Conservation (phyloP, 1,284 basidiomycete species). For the Uromyces viciae-fabae region DNA sequence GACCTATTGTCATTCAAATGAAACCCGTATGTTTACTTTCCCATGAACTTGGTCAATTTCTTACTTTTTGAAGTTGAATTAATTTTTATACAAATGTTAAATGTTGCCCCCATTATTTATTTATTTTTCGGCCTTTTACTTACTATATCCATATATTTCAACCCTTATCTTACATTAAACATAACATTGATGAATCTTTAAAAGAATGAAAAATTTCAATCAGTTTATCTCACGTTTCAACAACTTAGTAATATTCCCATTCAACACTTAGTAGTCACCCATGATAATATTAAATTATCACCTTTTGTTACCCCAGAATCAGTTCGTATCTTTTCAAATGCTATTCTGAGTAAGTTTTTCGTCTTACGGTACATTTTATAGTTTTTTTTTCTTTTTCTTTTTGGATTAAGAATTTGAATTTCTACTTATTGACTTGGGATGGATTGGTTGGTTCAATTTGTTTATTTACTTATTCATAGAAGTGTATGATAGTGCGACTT, state of each 20-base stretch:
- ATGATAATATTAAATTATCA: constrained; percentile 32
- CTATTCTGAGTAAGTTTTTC: constrained; percentile 14
- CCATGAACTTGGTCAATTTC: no score
- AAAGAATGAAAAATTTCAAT: constrained; percentile 19
- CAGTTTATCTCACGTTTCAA: constrained; percentile 2
- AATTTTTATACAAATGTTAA: no score
- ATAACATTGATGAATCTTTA: not conserved
- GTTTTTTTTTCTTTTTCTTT: not conserved
- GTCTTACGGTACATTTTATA: no score
- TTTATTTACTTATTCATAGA: no score
- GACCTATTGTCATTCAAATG: not conserved
- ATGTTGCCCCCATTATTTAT: no score
- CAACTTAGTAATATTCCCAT: not conserved
- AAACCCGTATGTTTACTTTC: constrained; percentile 3
- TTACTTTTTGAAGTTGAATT: no score
- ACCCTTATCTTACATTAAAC: not conserved
- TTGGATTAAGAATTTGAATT: no score
- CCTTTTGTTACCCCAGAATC: constrained; percentile 40
- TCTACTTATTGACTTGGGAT: not conserved
- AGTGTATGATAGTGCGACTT: constrained; percentile 27
- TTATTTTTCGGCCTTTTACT: no score
- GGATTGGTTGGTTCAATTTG: no score
- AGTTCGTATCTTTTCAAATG: constrained; percentile 4
- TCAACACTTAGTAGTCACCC: constrained; percentile 17
- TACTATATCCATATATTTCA: not conserved